Percentiles rank a stretch among this genome's conserved stretches.
These are phyloP conservation scores for Venturia effusa DNA, from an alignment of 2,329 filamentous ascomycete species.

Conservation along the genomic window DNA sequence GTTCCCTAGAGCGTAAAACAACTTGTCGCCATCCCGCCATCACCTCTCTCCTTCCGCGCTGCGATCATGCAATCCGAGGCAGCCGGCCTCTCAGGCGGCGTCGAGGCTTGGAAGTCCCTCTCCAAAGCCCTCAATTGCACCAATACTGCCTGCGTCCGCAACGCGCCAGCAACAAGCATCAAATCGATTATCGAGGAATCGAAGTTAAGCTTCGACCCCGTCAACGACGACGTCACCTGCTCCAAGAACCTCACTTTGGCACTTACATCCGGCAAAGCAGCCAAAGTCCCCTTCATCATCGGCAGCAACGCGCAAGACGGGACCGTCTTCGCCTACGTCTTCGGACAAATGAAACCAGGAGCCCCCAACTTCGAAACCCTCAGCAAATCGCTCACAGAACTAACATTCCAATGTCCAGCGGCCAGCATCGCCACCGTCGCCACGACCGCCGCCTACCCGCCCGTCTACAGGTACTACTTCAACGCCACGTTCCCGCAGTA, in stretches of 20 bases:
- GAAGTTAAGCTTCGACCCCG: conserved; percentile 8
- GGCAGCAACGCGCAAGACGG: conserved; percentile 20
- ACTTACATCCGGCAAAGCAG: conserved; percentile 2
- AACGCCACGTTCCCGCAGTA: conserved; percentile 22
- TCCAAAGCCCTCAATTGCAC: conserved; percentile 7
- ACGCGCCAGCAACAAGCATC: conserved; percentile 9
- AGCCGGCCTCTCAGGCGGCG: background rate
- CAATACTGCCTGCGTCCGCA: conserved; percentile 7
- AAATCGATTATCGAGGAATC: conserved; percentile 11
- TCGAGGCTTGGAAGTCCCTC: background rate
- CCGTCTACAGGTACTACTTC: conserved; percentile 21
- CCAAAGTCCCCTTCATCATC: conserved; percentile 18
- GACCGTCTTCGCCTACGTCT: conserved; percentile 13
- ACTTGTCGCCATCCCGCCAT: conserved; percentile 5
- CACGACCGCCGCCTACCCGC: conserved; percentile 13
- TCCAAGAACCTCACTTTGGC: background rate
- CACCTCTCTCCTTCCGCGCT: conserved; percentile 10
- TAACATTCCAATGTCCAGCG: conserved; percentile 16
- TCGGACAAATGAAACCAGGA: background rate
- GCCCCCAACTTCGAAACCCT: conserved; percentile 10
- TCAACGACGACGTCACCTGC: conserved; percentile 11
- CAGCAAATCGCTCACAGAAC: conserved; percentile 13
- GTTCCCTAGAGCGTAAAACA: conserved; percentile 3
- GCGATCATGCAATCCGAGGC: conserved; percentile 10
- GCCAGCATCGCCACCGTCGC: conserved; percentile 15